Percentiles rank a stretch among this genome's conserved stretches.
phyloP scores from a whole-genome alignment of 306 rosid genomes.

The Crotalaria pallida region DNA sequence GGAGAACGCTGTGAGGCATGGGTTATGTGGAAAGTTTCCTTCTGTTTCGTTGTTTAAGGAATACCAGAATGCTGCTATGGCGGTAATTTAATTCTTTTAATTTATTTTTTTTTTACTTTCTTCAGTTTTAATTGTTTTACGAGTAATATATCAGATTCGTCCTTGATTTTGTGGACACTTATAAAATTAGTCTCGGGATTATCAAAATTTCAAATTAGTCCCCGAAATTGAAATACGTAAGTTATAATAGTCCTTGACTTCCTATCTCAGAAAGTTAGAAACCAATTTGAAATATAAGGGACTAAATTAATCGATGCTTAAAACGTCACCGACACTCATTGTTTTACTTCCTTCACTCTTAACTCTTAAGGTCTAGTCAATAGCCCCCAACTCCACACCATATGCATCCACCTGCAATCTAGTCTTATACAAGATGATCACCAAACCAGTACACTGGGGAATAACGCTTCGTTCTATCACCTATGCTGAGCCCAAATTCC shows the following conservation, averaged over 20 bases:
- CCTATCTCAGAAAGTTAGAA: too few species aligned
- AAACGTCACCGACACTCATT: too few species aligned
- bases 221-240: too few species aligned
- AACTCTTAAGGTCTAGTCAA: background rate
- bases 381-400: background rate
- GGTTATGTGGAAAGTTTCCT: conserved; percentile 76
- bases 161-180: too few species aligned
- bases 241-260: too few species aligned
- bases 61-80: conserved; percentile 91
- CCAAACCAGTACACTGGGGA: background rate
- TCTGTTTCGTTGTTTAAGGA: conserved; percentile 87
- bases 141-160: too few species aligned
- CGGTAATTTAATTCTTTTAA: conserved; percentile 36
- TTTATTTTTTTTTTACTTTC: background rate
- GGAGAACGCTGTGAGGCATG: too few species aligned
- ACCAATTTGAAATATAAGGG: too few species aligned
- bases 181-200: too few species aligned
- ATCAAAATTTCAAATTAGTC: too few species aligned
- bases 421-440: background rate
- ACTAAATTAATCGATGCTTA: too few species aligned
- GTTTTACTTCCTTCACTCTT: background rate
- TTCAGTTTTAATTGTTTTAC: background rate
- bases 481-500: background rate
- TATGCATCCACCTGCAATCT: background rate
- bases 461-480: background rate